These are phyloP conservation scores for Edaphochlamys debaryana DNA, from an alignment of 139 green algal genomes.

Conservation along the genomic window DNA sequence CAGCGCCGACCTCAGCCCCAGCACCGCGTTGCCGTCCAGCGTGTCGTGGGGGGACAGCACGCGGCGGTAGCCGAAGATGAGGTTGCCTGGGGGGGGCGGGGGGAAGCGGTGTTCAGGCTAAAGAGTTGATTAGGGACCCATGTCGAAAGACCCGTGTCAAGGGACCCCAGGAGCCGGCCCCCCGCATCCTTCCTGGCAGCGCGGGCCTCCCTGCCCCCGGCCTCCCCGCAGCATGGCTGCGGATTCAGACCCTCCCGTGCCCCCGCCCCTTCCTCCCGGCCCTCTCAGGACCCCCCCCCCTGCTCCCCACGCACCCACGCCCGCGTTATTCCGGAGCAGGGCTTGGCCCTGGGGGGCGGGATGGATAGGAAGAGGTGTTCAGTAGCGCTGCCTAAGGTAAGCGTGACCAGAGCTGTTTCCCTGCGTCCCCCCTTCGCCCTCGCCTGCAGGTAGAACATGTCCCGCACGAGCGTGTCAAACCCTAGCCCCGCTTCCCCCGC, in stretches of 20 bases:
- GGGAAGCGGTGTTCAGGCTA: background rate
- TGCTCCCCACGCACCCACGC: conserved; percentile 12
- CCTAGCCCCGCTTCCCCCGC: conserved; percentile 8
- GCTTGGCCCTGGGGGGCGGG: conserved; percentile 44
- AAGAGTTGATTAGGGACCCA: background rate
- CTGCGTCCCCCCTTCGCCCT: too few species aligned
- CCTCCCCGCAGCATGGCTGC: too few species aligned
- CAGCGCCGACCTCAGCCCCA: conserved; percentile 45
- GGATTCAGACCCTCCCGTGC: too few species aligned
- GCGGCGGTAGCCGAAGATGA: conserved; percentile 64
- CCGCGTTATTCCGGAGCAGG: conserved; percentile 13
- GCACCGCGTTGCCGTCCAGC: conserved; percentile 36
- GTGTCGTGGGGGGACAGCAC: conserved; percentile 40
- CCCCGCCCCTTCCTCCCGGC: background rate
- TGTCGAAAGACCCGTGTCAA: background rate
- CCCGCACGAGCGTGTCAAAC: too few species aligned
- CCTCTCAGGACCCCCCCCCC: background rate
- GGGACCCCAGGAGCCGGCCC: background rate
- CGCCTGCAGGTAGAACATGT: too few species aligned
- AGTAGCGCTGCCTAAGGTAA: too few species aligned
- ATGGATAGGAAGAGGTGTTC: conserved; percentile 13
- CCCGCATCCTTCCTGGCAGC: background rate
- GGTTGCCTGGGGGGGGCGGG: conserved; percentile 35
- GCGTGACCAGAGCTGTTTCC: too few species aligned
- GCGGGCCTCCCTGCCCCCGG: background rate